Percentiles rank a stretch among this genome's conserved stretches.
These are phyloP conservation scores for Erysimum cheiranthoides DNA, from an alignment of 345 rosid species.

Conservation along the genomic window DNA sequence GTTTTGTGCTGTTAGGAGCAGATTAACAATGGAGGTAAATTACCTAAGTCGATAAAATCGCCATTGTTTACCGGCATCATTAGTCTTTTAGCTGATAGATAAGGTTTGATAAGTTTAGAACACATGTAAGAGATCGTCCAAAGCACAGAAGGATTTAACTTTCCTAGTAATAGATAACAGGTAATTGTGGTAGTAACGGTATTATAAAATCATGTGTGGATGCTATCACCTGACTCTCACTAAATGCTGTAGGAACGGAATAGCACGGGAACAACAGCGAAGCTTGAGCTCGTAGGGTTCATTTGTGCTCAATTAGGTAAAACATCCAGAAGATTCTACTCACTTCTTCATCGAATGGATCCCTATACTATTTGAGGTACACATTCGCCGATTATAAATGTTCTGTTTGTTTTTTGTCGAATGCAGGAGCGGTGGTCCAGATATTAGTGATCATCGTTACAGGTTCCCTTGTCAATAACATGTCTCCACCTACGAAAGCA, in stretches of 20 bases:
- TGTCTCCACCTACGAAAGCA: conserved; percentile 79
- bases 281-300: conserved; percentile 47
- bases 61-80: neutral
- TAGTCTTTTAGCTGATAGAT: neutral
- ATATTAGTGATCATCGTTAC: conserved; percentile 47
- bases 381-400: neutral
- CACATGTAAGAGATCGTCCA: neutral
- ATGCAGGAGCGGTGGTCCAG: conserved; percentile 57
- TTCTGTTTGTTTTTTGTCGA: neutral
- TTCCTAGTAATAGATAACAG: neutral
- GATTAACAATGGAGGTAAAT: conserved; percentile 54
- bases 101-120: neutral
- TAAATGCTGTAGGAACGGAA: conserved; percentile 34
- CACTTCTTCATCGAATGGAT: conserved; percentile 8
- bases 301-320: conserved; percentile 54
- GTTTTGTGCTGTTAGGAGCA: conserved; percentile 47
- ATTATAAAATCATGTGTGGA: conserved; percentile 4
- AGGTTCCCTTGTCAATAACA: conserved; percentile 59
- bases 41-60: neutral
- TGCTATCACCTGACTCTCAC: conserved; percentile 12
- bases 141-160: neutral
- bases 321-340: neutral
- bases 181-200: conserved; percentile 5
- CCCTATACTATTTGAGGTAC: neutral
- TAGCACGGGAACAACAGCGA: conserved; percentile 47